Conservation (phyloP, 805 yeast species). For the Cyberlindnera maritima region DNA sequence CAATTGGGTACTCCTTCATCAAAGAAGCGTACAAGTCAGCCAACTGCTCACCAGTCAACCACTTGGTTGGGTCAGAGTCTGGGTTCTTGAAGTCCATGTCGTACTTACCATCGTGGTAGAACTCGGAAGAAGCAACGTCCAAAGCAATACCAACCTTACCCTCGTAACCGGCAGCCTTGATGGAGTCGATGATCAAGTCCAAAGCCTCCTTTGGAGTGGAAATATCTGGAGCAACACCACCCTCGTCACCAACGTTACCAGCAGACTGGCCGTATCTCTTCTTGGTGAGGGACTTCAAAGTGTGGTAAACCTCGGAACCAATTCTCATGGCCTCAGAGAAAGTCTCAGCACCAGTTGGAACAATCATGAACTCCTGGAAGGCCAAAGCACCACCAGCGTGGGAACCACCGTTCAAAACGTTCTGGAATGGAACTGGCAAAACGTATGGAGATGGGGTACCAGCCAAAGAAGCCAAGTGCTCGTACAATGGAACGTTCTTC, state of each 20-base stretch:
- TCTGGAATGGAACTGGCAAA: conserved; percentile 98
- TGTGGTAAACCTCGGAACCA: conserved; percentile 98
- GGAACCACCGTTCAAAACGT: conserved; percentile 98
- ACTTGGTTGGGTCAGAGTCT: conserved; percentile 81
- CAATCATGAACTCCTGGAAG: conserved; percentile 99
- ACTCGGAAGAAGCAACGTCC: conserved; percentile 97
- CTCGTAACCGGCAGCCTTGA: conserved; percentile 91
- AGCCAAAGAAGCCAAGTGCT: conserved; percentile 81
- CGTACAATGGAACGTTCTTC: conserved; percentile 89
- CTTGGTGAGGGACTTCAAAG: conserved; percentile 88
- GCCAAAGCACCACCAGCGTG: conserved; percentile 99
- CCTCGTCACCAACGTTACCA: conserved; percentile 99
- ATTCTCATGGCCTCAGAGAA: conserved; percentile 96
- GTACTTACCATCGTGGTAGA: conserved; percentile 95
- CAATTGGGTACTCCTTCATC: conserved; percentile 91
- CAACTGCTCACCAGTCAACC: conserved; percentile 86
- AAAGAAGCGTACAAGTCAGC: conserved; percentile 80
- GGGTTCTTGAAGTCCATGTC: conserved; percentile 99
- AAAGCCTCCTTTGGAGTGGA: conserved; percentile 95
- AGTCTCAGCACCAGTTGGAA: conserved; percentile 85
- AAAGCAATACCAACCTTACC: conserved; percentile 90
- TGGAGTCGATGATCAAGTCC: conserved; percentile 88
- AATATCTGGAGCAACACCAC: conserved; percentile 99
- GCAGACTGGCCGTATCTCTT: conserved; percentile 96
- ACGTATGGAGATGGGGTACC: conserved; percentile 78